A percentile compares a stretch with the other conserved stretches of the same genome.
Evolutionary conservation across 2,329 filamentous ascomycete genomes (phyloP).

Genomic region (Fusarium aywerte): DNA sequence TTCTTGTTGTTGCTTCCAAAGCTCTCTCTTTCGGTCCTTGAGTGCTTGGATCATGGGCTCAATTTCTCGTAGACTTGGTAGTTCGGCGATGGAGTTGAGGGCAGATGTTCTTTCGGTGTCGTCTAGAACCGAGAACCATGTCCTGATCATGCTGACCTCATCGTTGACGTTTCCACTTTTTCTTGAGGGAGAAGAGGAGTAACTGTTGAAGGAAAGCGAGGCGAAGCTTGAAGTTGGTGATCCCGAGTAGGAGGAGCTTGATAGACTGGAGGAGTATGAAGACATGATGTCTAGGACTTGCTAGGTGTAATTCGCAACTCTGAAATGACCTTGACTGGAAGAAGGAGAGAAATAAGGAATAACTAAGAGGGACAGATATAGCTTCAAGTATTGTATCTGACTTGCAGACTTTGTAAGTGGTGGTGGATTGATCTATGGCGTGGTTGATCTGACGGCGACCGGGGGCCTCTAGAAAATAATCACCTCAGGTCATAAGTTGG

Average conservation of each 20-base stretch:
- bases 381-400: constrained; percentile 3
- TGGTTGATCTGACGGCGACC: constrained; percentile 41
- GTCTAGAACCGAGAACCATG: constrained; percentile 43
- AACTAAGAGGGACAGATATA: background rate
- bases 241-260: constrained; percentile 35
- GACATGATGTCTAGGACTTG: constrained; percentile 31
- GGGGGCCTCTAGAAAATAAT: constrained; percentile 38
- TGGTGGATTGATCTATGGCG: constrained; percentile 42
- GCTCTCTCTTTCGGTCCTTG: constrained; percentile 42
- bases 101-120: constrained; percentile 39
- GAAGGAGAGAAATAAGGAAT: background rate
- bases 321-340: background rate
- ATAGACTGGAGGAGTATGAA: constrained; percentile 35
- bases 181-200: constrained; percentile 1
- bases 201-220: constrained; percentile 26
- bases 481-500: constrained; percentile 43
- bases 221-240: constrained; percentile 42
- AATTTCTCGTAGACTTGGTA: constrained; percentile 43
- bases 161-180: constrained; percentile 33
- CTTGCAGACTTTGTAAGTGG: constrained; percentile 1
- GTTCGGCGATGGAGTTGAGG: constrained; percentile 40
- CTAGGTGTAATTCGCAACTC: background rate
- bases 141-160: constrained; percentile 42
- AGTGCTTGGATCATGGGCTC: constrained; percentile 44
- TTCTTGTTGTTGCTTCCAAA: constrained; percentile 43